A percentile compares a stretch with the other conserved stretches of the same genome.
Conservation (phyloP, 345 rosid genomes). For the Litchi chinensis region DNA sequence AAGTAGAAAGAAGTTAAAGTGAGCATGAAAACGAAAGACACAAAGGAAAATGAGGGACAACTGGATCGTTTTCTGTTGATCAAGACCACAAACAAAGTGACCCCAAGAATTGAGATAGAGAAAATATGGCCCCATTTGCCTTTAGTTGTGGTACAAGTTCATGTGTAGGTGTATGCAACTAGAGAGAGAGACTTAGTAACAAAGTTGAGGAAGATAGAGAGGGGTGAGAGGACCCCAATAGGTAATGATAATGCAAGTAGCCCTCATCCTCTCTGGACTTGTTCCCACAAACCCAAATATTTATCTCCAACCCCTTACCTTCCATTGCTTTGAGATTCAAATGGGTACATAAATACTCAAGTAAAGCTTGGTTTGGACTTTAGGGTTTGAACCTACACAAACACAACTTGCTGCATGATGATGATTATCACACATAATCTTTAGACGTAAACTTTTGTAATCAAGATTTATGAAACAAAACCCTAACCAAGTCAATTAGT, state of each 20-base stretch:
- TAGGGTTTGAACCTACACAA: not conserved
- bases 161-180: constrained; percentile 37
- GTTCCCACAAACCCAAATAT: constrained; percentile 32
- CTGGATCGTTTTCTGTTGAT: constrained; percentile 38
- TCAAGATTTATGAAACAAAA: no score
- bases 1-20: not conserved
- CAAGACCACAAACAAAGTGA: constrained; percentile 37
- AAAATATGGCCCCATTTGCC: constrained; percentile 41
- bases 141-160: constrained; percentile 45
- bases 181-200: constrained; percentile 8
- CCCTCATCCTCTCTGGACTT: constrained; percentile 54
- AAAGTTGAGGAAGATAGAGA: constrained; percentile 24
- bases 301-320: not conserved
- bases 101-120: constrained; percentile 22
- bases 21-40: constrained; percentile 10
- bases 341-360: not conserved
- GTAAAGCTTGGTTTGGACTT: constrained; percentile 14
- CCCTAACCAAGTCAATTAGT: constrained; percentile 8
- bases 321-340: constrained; percentile 22
- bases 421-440: no score
- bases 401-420: no score
- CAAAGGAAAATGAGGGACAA: constrained; percentile 12
- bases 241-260: constrained; percentile 44
- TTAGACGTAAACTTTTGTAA: no score
- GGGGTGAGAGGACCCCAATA: constrained; percentile 26